phyloP scores from a whole-genome alignment of 1,284 basidiomycete genomes.

The Sphaerobolus stellatus region DNA sequence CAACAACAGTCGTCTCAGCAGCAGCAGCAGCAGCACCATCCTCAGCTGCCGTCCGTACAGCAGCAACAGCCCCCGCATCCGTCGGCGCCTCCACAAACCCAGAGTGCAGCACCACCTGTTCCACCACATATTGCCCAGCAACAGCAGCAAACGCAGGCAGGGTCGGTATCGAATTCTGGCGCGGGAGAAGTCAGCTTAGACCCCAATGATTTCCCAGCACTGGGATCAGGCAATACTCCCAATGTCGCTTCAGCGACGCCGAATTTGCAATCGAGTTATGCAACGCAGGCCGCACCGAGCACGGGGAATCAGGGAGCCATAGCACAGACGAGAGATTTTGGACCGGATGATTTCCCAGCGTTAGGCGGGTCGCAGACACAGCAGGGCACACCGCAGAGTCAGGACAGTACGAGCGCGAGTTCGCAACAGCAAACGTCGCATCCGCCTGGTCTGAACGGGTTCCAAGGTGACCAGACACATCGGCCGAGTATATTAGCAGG shows the following conservation, averaged over 20 bases:
- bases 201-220: conserved; percentile 81
- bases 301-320: conserved; percentile 37
- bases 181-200: conserved; percentile 73
- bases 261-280: conserved; percentile 54
- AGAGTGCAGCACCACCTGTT: conserved; percentile 31
- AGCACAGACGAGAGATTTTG: conserved; percentile 65
- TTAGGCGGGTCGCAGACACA: conserved; percentile 53
- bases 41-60: conserved; percentile 34
- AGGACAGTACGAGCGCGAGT: conserved; percentile 16
- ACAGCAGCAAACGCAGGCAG: conserved; percentile 37
- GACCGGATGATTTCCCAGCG: conserved; percentile 81
- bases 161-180: conserved; percentile 31
- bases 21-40: conserved; percentile 43
- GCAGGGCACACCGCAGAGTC: conserved; percentile 12
- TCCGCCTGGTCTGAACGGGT: conserved; percentile 74
- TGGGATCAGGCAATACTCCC: conserved; percentile 53
- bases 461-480: conserved; percentile 47
- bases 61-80: conserved; percentile 22
- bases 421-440: conserved; percentile 46
- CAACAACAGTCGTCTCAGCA: conserved; percentile 5
- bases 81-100: conserved; percentile 8
- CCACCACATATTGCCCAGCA: conserved; percentile 29
- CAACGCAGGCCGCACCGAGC: conserved; percentile 58
- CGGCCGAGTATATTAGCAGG: conserved; percentile 50
- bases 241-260: conserved; percentile 33